Percentiles rank a stretch among this genome's conserved stretches.
Evolutionary conservation across 2,329 filamentous ascomycete genomes (phyloP).

Genomic region (Chrysoporthe puriensis): DNA sequence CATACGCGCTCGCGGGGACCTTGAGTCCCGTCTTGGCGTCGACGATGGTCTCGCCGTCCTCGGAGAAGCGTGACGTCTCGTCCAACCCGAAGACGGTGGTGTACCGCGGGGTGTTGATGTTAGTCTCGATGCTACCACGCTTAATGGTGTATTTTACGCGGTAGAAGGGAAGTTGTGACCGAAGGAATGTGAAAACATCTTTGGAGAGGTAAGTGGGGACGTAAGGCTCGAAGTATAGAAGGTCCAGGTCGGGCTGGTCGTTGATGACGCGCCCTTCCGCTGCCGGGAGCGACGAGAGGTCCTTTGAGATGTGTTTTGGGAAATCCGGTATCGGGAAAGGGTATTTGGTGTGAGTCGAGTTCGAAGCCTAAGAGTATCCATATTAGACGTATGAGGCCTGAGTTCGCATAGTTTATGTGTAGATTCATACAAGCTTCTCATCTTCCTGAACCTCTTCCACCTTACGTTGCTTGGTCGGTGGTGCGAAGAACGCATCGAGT

Average conservation of each 20-base stretch:
- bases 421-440: background rate
- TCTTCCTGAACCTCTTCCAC: conserved; percentile 20
- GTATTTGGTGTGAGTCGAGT: conserved; percentile 50
- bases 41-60: conserved; percentile 45
- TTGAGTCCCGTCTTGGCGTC: conserved; percentile 47
- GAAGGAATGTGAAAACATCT: conserved; percentile 71
- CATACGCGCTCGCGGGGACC: conserved; percentile 57
- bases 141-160: conserved; percentile 75
- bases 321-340: conserved; percentile 55
- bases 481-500: conserved; percentile 70
- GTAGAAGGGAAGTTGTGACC: conserved; percentile 74
- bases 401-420: background rate
- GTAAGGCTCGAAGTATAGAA: conserved; percentile 77
- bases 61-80: conserved; percentile 64
- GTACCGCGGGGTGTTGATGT: conserved; percentile 60
- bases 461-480: conserved; percentile 45
- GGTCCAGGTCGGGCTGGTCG: conserved; percentile 70
- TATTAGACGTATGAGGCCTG: too few species aligned
- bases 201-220: conserved; percentile 60
- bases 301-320: conserved; percentile 42
- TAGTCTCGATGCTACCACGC: conserved; percentile 63
- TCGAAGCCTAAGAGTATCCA: conserved; percentile 30
- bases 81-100: conserved; percentile 63
- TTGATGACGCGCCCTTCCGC: conserved; percentile 60
- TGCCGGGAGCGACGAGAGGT: conserved; percentile 52